Conservation (phyloP, 176 grass and related monocot species). For the Bothriochloa decipiens region DNA sequence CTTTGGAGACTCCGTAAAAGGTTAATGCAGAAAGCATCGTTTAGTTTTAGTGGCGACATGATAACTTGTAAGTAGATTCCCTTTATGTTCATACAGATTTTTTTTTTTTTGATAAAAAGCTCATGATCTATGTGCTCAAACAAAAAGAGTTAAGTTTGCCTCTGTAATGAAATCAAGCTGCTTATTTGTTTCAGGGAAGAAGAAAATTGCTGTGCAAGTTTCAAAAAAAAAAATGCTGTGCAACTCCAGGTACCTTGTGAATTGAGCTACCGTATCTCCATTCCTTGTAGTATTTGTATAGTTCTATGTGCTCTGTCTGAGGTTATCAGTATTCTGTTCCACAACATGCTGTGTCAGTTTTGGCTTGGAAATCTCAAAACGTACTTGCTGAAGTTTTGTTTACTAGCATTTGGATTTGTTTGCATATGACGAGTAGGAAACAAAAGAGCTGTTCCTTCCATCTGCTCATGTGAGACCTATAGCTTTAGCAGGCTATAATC, state of each 20-base stretch:
- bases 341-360: background rate
- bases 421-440: conserved; percentile 28
- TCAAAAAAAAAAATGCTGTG: background rate
- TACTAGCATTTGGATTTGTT: background rate
- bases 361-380: background rate
- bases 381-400: background rate
- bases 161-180: background rate
- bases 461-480: conserved; percentile 37
- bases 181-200: background rate
- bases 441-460: background rate
- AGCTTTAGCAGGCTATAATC: conserved; percentile 30
- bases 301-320: background rate
- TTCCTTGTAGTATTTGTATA: background rate
- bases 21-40: conserved; percentile 47
- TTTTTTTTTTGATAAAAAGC: background rate
- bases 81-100: conserved; percentile 22
- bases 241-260: background rate
- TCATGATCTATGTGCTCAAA: background rate
- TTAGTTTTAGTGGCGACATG: conserved; percentile 59
- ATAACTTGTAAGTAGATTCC: conserved; percentile 17
- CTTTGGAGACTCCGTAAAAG: background rate
- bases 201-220: background rate
- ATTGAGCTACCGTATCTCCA: background rate
- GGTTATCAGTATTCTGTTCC: background rate
- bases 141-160: background rate